Conservation (phyloP, 257 asterid species). For the Nicotiana undulata region DNA sequence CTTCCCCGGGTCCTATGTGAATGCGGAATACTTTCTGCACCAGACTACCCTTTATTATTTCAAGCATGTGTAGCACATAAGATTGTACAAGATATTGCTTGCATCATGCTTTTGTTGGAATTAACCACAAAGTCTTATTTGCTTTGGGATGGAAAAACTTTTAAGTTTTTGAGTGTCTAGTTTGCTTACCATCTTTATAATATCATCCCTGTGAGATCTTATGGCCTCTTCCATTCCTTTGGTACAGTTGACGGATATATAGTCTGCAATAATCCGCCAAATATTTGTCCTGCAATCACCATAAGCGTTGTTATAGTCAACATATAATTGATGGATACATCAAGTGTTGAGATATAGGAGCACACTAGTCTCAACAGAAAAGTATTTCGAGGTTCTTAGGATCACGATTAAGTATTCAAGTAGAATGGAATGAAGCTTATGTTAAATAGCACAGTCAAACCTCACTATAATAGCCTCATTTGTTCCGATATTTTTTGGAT, state of each 20-base stretch:
- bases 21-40: too few species aligned
- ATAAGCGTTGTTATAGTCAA: background rate
- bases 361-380: background rate
- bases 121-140: background rate
- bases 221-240: slow-evolving; percentile 32
- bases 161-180: background rate
- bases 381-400: background rate
- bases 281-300: slow-evolving; percentile 22
- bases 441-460: too few species aligned
- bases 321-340: background rate
- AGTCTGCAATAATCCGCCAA: slow-evolving; percentile 30
- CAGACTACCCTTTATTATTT: too few species aligned
- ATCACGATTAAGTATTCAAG: background rate
- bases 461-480: too few species aligned
- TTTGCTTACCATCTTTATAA: background rate
- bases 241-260: slow-evolving; percentile 36
- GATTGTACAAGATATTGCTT: background rate
- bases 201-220: slow-evolving; percentile 1
- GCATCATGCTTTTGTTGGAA: background rate
- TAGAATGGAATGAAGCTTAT: background rate
- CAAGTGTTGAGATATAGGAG: background rate
- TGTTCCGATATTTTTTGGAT: too few species aligned
- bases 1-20: too few species aligned
- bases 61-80: background rate
- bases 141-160: background rate